These are phyloP conservation scores for Leccinum uliginosum DNA, from an alignment of 768 basidiomycete species.

Conservation along the genomic window DNA sequence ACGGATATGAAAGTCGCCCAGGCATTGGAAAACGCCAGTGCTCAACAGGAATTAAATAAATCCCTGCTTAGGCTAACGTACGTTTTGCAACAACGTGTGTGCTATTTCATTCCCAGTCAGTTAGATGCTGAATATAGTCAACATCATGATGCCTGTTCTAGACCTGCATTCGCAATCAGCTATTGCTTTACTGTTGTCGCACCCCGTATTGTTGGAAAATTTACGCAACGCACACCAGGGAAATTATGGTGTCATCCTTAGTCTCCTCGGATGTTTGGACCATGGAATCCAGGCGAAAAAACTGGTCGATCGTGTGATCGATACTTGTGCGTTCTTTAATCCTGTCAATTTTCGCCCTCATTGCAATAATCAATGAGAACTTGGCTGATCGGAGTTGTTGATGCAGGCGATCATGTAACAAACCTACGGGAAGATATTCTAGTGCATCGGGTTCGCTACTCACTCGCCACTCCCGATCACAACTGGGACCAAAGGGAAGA, in stretches of 20 bases:
- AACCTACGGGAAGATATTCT: constrained; percentile 91
- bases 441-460: constrained; percentile 77
- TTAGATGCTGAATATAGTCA: neutral
- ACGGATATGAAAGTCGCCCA: constrained; percentile 58
- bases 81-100: constrained; percentile 72
- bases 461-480: constrained; percentile 71
- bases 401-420: constrained; percentile 80
- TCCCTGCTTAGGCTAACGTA: constrained; percentile 76
- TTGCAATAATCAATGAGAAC: neutral
- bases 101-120: neutral
- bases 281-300: constrained; percentile 81
- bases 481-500: constrained; percentile 48
- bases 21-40: constrained; percentile 69
- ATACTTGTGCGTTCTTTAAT: constrained; percentile 45
- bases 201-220: constrained; percentile 78
- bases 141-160: constrained; percentile 30
- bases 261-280: constrained; percentile 90
- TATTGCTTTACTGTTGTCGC: constrained; percentile 76
- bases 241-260: constrained; percentile 87
- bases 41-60: constrained; percentile 74
- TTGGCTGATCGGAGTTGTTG: constrained; percentile 7
- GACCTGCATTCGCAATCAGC: constrained; percentile 76
- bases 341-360: neutral
- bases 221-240: constrained; percentile 89
- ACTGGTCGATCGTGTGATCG: constrained; percentile 87